phyloP scores from a whole-genome alignment of 176 grass and related monocot genomes.

The Echinochloa phyllopogon region DNA sequence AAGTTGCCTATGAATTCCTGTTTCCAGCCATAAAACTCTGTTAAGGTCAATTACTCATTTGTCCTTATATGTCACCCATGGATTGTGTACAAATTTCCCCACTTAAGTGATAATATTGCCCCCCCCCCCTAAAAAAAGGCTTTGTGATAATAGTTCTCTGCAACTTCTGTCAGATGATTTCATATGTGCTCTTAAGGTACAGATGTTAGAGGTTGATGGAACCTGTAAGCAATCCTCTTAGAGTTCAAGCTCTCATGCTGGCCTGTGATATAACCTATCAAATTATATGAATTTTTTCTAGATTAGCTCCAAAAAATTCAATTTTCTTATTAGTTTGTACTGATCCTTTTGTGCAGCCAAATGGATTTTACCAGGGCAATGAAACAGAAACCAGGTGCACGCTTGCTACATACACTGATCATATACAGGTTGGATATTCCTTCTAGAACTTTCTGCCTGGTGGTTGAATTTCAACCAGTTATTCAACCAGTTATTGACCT shows the following conservation, averaged over 20 bases:
- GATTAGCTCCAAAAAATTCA: not conserved
- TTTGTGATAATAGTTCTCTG: conserved; percentile 9
- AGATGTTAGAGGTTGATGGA: not conserved
- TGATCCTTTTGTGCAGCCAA: conserved; percentile 66
- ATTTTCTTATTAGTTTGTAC: conserved; percentile 26
- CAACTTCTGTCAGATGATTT: not conserved
- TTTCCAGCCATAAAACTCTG: not conserved
- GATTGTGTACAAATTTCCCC: not conserved
- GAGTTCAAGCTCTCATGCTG: not conserved
- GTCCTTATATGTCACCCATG: not conserved
- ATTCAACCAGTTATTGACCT: conserved; percentile 1
- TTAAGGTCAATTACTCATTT: not conserved
- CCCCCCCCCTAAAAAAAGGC: no score
- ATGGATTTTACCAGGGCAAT: conserved; percentile 87
- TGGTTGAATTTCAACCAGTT: not conserved
- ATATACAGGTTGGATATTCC: conserved; percentile 76
- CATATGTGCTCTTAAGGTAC: not conserved
- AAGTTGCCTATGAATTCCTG: not conserved
- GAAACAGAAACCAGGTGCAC: conserved; percentile 63
- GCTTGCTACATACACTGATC: conserved; percentile 70
- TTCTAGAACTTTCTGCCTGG: not conserved
- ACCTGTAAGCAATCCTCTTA: conserved; percentile 5
- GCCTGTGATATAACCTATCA: conserved; percentile 24
- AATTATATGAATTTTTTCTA: conserved; percentile 10
- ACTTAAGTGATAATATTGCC: no score